Evolutionary conservation across 495 filamentous ascomycete species (phyloP).

Genomic region (Achaetomiella virescens): DNA sequence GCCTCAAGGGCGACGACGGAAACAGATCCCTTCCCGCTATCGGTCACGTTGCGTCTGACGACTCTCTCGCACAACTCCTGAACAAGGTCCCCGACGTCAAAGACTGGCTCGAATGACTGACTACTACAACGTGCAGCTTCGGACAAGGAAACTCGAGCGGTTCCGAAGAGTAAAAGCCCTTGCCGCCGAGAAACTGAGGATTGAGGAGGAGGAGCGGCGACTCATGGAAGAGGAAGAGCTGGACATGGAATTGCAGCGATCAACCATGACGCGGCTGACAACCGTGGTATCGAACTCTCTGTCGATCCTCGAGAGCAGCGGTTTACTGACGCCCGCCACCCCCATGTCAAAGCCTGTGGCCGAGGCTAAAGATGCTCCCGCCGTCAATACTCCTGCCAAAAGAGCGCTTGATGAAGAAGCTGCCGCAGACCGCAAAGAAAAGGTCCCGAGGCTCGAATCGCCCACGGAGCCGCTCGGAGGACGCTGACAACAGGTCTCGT

Average conservation of each 20-base stretch:
- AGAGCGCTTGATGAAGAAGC: conserved; percentile 1
- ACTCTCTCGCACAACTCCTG: conserved; percentile 17
- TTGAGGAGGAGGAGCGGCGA: conserved; percentile 33
- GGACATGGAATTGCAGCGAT: conserved; percentile 13
- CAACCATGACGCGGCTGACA: background rate
- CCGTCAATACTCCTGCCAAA: conserved; percentile 2
- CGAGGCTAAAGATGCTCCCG: background rate
- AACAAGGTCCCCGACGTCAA: conserved; percentile 41
- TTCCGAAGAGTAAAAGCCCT: conserved; percentile 40
- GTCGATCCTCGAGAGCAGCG: conserved; percentile 7
- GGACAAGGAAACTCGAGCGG: conserved; percentile 41
- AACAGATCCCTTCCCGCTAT: background rate
- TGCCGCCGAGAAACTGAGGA: conserved; percentile 33
- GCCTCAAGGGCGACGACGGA: background rate
- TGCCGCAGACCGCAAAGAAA: conserved; percentile 1
- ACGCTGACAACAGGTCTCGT: background rate
- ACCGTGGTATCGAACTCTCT: conserved; percentile 10
- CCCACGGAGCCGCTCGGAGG: background rate
- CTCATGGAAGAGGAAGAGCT: conserved; percentile 28
- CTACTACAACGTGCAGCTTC: conserved; percentile 48
- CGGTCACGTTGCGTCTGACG: background rate
- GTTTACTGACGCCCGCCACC: conserved; percentile 1
- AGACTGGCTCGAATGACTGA: conserved; percentile 58
- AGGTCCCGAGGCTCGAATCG: conserved; percentile 6
- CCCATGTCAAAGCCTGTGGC: background rate